These are phyloP conservation scores for Xylaria cubensis DNA, from an alignment of 495 filamentous ascomycete genomes.

Conservation along the genomic window DNA sequence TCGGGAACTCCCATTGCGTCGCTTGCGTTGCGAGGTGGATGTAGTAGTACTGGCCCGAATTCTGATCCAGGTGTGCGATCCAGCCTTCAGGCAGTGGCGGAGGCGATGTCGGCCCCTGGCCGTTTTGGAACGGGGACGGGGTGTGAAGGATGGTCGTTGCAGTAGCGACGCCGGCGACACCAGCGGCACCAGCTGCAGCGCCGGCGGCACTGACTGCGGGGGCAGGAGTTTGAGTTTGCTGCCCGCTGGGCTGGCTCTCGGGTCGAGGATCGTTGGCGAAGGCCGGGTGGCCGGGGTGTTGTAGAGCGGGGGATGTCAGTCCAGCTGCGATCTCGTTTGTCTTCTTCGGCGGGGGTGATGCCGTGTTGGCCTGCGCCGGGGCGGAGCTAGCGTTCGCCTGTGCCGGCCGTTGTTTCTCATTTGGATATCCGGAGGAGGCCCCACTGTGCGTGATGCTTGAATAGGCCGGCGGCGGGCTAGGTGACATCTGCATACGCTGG, in stretches of 20 bases:
- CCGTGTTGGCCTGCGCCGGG: slow-evolving; percentile 36
- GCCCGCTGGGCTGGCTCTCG: slow-evolving; percentile 46
- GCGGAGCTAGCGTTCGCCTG: slow-evolving; percentile 45
- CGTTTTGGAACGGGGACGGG: slow-evolving; percentile 52
- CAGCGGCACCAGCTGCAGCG: neutral
- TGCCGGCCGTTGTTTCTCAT: slow-evolving; percentile 70
- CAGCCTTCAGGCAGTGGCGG: slow-evolving; percentile 96
- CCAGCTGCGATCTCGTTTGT: slow-evolving; percentile 48
- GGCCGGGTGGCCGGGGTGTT: slow-evolving; percentile 73
- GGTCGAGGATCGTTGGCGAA: slow-evolving; percentile 79
- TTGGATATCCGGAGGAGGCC: slow-evolving; percentile 65
- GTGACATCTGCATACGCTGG: slow-evolving; percentile 80
- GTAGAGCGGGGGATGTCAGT: slow-evolving; percentile 55
- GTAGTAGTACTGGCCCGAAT: slow-evolving; percentile 97
- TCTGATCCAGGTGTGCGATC: slow-evolving; percentile 96
- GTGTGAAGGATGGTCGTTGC: slow-evolving; percentile 45
- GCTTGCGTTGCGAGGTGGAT: slow-evolving; percentile 96
- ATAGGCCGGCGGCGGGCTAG: slow-evolving; percentile 91
- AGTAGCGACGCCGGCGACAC: neutral
- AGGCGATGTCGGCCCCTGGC: slow-evolving; percentile 75
- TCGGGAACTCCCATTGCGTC: slow-evolving; percentile 98
- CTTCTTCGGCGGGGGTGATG: slow-evolving; percentile 57
- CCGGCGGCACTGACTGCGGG: neutral
- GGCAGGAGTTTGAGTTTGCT: slow-evolving; percentile 48
- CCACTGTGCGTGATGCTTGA: slow-evolving; percentile 70